Conservation (phyloP, 169 alveolate genomes). For the Prorocentrum cordatum region DNA sequence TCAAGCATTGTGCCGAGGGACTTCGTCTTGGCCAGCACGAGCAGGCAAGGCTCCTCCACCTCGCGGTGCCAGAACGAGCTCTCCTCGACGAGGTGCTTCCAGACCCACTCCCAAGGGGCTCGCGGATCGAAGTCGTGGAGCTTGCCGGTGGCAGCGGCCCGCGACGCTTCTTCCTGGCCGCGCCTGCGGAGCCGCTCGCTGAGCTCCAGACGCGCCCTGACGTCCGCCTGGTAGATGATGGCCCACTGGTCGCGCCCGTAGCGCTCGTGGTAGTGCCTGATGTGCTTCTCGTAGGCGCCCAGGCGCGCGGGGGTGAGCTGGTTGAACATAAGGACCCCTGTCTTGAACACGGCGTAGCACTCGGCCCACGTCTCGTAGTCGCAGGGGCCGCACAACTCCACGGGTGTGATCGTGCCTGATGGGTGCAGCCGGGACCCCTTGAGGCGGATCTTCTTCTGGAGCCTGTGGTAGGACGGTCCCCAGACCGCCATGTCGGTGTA, state of each 20-base stretch:
- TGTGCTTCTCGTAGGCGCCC: background rate
- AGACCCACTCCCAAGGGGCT: constrained; percentile 30
- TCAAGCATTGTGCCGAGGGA: too few species aligned
- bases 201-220: background rate
- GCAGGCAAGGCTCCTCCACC: constrained; percentile 4
- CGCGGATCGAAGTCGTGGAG: background rate
- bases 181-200: background rate
- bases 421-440: background rate
- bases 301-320: background rate
- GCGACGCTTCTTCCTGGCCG: background rate
- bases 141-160: background rate
- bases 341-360: constrained; percentile 1
- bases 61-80: background rate
- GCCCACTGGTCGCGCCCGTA: constrained; percentile 17
- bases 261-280: background rate
- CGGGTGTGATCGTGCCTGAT: background rate
- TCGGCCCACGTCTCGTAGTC: background rate
- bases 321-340: constrained; percentile 14
- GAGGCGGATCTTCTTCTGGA: background rate
- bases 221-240: constrained; percentile 49
- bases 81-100: background rate
- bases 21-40: background rate
- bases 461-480: constrained; percentile 11
- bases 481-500: constrained; percentile 29
- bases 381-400: constrained; percentile 8